A percentile compares a stretch with the other conserved stretches of the same genome.
phyloP scores from a whole-genome alignment of 208 protist species.

The Giardia duodenalis region DNA sequence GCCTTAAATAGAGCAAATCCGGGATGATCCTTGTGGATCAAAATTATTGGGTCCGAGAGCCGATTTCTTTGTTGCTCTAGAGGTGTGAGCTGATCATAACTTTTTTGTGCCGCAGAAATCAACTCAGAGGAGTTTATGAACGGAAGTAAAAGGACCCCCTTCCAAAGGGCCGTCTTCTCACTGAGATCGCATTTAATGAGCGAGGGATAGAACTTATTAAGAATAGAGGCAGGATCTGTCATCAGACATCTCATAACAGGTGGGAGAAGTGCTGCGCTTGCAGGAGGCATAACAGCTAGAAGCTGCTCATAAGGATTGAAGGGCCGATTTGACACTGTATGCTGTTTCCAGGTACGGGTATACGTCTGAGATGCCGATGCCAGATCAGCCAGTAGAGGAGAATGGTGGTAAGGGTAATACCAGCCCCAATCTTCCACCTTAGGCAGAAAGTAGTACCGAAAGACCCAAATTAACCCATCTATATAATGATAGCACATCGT shows the following conservation, averaged over 20 bases:
- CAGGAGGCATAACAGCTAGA: conserved; percentile 75
- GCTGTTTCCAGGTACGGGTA: not conserved
- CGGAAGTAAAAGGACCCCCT: conserved; percentile 60
- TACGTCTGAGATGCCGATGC: not conserved
- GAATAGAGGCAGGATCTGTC: conserved; percentile 55
- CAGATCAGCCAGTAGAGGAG: conserved; percentile 74
- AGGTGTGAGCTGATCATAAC: not conserved
- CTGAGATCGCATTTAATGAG: conserved; percentile 74
- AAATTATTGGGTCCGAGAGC: not conserved
- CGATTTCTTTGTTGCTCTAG: not conserved
- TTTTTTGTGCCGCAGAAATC: not conserved
- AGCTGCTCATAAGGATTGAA: conserved; percentile 89
- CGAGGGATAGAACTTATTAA: conserved; percentile 88
- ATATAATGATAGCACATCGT: conserved; percentile 61
- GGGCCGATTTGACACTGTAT: conserved; percentile 52
- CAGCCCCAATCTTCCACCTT: conserved; percentile 78
- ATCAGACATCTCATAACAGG: conserved; percentile 50
- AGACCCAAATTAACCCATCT: conserved; percentile 88
- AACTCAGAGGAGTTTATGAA: conserved; percentile 60
- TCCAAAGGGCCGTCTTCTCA: conserved; percentile 72
- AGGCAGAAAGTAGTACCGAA: conserved; percentile 87
- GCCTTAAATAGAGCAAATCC: not conserved
- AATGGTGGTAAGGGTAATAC: conserved; percentile 96
- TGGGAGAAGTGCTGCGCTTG: conserved; percentile 60
- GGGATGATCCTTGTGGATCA: not conserved